These are phyloP conservation scores for Phlebiopsis gigantea DNA, from an alignment of 768 basidiomycete genomes.

Conservation along the genomic window DNA sequence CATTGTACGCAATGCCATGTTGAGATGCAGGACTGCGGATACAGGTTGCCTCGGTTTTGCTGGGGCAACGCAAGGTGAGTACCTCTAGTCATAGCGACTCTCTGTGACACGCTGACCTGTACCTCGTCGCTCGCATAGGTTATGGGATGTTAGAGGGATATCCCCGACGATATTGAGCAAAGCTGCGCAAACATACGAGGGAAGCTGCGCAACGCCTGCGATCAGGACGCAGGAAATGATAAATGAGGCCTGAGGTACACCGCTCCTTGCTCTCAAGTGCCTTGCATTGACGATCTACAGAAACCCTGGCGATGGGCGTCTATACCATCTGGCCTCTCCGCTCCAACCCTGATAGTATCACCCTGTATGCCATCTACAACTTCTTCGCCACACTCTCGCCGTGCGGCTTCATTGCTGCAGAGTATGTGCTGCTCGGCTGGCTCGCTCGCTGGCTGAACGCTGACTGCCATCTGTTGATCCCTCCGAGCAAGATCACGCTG, in stretches of 20 bases:
- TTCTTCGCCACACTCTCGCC: slow-evolving; percentile 60
- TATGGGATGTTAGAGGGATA: background rate
- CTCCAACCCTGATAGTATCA: slow-evolving; percentile 44
- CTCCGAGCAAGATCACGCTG: slow-evolving; percentile 44
- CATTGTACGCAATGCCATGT: background rate
- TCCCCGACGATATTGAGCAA: background rate
- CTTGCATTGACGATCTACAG: background rate
- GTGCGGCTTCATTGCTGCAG: slow-evolving; percentile 70
- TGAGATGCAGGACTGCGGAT: background rate
- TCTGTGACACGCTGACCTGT: background rate
- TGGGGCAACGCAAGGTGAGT: no score
- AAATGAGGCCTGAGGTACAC: background rate
- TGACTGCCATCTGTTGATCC: slow-evolving; percentile 43
- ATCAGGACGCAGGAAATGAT: background rate
- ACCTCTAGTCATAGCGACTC: no score
- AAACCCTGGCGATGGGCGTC: background rate
- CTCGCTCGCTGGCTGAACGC: slow-evolving; percentile 46
- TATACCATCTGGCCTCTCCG: slow-evolving; percentile 40
- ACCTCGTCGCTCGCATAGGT: background rate
- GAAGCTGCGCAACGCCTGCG: background rate
- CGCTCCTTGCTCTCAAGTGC: background rate
- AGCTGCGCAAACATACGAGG: background rate
- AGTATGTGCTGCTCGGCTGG: slow-evolving; percentile 62
- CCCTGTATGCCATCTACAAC: slow-evolving; percentile 47
- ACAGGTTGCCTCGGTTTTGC: no score